These are phyloP conservation scores for Podospora sp. DNA, from an alignment of 495 filamentous ascomycete genomes.

Conservation along the genomic window DNA sequence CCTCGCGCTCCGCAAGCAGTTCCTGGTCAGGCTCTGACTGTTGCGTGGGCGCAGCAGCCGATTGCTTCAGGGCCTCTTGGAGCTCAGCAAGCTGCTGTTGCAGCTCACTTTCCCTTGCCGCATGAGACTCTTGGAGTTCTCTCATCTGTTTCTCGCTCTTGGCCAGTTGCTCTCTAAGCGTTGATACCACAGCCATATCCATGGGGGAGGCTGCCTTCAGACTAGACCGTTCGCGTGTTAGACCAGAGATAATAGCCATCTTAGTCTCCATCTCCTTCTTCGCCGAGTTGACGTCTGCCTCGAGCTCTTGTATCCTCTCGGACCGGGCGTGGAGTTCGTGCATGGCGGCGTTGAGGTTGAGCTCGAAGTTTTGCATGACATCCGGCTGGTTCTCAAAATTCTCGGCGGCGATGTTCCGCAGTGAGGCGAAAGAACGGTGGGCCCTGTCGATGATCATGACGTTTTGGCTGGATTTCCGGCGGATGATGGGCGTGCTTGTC, in stretches of 20 bases:
- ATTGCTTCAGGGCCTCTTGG: slow-evolving; percentile 55
- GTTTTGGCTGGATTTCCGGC: slow-evolving; percentile 92
- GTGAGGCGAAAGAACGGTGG: slow-evolving; percentile 85
- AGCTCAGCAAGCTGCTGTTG: slow-evolving; percentile 68
- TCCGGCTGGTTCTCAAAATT: slow-evolving; percentile 82
- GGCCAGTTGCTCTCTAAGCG: slow-evolving; percentile 82
- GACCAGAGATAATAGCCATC: slow-evolving; percentile 88
- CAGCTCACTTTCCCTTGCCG: slow-evolving; percentile 72
- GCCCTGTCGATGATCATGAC: slow-evolving; percentile 87
- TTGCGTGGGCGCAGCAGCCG: slow-evolving; percentile 33
- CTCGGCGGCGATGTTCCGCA: slow-evolving; percentile 84
- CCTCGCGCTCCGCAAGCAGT: slow-evolving; percentile 33
- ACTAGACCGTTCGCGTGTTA: slow-evolving; percentile 88
- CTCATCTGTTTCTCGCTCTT: slow-evolving; percentile 81
- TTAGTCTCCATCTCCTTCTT: slow-evolving; percentile 97
- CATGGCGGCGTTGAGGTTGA: slow-evolving; percentile 89
- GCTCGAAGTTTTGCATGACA: slow-evolving; percentile 86
- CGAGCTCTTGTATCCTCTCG: slow-evolving; percentile 85
- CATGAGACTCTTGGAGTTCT: slow-evolving; percentile 71
- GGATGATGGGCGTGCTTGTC: slow-evolving; percentile 70
- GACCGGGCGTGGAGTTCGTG: slow-evolving; percentile 85
- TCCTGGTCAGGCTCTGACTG: slow-evolving; percentile 22
- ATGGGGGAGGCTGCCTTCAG: slow-evolving; percentile 79
- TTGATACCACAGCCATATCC: slow-evolving; percentile 89
- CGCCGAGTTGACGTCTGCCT: slow-evolving; percentile 77